phyloP scores from a whole-genome alignment of 2,329 filamentous ascomycete genomes.

The Emydomyces testavorans region DNA sequence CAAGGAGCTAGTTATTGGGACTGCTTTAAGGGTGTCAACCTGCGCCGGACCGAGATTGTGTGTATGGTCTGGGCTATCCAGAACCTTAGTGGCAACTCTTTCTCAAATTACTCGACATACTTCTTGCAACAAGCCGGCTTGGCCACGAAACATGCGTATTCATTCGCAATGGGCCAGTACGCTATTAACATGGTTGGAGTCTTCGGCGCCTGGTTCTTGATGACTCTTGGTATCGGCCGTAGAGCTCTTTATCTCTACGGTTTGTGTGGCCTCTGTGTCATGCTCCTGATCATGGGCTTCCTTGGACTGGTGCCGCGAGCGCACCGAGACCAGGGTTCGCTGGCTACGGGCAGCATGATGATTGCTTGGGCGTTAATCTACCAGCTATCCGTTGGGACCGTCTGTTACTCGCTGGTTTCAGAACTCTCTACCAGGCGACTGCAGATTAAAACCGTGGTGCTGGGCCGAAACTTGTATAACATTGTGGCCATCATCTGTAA shows the following conservation, averaged over 20 bases:
- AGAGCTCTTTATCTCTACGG: conserved; percentile 66
- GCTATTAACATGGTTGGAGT: conserved; percentile 67
- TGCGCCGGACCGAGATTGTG: conserved; percentile 64
- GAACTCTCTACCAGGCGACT: conserved; percentile 73
- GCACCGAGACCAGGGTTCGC: conserved; percentile 49
- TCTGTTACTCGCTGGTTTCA: conserved; percentile 78
- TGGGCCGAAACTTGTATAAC: conserved; percentile 72
- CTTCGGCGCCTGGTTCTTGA: conserved; percentile 69
- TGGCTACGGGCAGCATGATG: conserved; percentile 80
- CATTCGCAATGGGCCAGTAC: conserved; percentile 49
- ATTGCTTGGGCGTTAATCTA: conserved; percentile 71
- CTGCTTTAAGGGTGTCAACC: conserved; percentile 70
- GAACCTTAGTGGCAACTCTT: conserved; percentile 52
- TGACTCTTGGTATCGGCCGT: conserved; percentile 63
- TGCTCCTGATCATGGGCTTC: conserved; percentile 78
- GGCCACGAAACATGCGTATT: conserved; percentile 39
- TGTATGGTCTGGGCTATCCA: conserved; percentile 56
- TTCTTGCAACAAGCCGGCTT: conserved; percentile 48
- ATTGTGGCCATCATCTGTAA: conserved; percentile 70
- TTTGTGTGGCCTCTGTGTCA: conserved; percentile 57
- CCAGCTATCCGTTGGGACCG: conserved; percentile 76
- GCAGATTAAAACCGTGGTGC: conserved; percentile 82
- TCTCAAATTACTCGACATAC: conserved; percentile 54
- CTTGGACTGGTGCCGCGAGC: conserved; percentile 57
- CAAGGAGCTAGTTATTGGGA: conserved; percentile 63